A percentile compares a stretch with the other conserved stretches of the same genome.
Conservation (phyloP, 305 asterid genomes). For the Solanum chacoense region DNA sequence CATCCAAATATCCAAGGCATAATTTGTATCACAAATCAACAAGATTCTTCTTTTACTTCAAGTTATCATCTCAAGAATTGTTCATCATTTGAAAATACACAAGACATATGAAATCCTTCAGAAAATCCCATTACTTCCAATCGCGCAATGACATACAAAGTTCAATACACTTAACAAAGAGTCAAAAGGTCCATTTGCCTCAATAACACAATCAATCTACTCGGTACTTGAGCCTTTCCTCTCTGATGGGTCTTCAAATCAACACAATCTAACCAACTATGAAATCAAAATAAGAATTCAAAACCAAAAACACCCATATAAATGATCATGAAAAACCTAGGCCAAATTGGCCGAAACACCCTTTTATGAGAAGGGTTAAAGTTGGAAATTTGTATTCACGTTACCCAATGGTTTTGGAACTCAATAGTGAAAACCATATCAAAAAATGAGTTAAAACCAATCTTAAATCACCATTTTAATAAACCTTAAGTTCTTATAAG, state of each 20-base stretch:
- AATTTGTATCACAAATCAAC: not conserved
- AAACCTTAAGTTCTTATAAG: not conserved
- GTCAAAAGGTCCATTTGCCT: not conserved
- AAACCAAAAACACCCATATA: not conserved
- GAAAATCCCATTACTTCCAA: not conserved
- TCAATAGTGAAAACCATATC: not conserved
- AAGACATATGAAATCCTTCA: not conserved
- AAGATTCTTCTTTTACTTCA: not conserved
- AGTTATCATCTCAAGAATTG: not conserved
- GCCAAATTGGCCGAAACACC: not conserved
- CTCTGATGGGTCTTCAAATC: not conserved
- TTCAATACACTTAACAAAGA: not conserved
- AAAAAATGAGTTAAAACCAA: not conserved
- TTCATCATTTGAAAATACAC: not conserved
- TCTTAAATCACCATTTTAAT: not conserved
- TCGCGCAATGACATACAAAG: not conserved
- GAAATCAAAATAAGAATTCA: not conserved
- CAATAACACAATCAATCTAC: not conserved
- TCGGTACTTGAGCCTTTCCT: not conserved
- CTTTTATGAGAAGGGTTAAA: not conserved
- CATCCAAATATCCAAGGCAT: not conserved
- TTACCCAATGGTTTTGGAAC: not conserved
- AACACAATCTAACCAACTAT: not conserved
- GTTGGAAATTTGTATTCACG: not conserved
- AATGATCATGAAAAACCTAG: not conserved